phyloP scores from a whole-genome alignment of 192 early-diverging fungal genomes.

The Haplosporangium gracile region DNA sequence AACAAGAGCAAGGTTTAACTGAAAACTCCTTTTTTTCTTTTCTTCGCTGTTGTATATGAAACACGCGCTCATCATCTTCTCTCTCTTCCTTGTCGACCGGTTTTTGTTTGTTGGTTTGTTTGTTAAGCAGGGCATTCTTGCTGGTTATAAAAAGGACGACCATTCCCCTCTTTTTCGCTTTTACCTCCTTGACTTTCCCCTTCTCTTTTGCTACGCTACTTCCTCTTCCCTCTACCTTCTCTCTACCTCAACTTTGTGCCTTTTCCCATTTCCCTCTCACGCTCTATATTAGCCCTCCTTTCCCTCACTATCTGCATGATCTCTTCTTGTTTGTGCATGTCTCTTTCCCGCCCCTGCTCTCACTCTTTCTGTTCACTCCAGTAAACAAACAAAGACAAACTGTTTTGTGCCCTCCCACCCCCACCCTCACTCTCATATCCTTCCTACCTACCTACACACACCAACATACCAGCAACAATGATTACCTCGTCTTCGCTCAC shows the following conservation, averaged over 20 bases:
- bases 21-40: neutral
- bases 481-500: neutral
- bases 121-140: neutral
- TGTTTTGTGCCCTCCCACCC: neutral
- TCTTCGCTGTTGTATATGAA: neutral
- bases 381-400: neutral
- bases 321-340: slow-evolving; percentile 7
- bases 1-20: neutral
- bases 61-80: slow-evolving; percentile 1
- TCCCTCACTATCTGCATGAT: neutral
- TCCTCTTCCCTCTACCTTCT: too few relatives aligned
- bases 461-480: neutral
- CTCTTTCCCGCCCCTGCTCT: slow-evolving; percentile 5
- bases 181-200: neutral
- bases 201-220: neutral
- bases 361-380: neutral
- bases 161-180: neutral
- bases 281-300: neutral
- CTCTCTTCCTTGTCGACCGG: neutral
- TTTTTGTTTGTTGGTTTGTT: neutral
- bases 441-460: neutral
- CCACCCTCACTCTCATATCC: neutral
- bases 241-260: neutral
- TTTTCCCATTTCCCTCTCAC: neutral
- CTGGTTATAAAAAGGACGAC: neutral